A percentile compares a stretch with the other conserved stretches of the same genome.
Conservation (phyloP, 2,329 filamentous ascomycete species). For the Exophiala bonariae region DNA sequence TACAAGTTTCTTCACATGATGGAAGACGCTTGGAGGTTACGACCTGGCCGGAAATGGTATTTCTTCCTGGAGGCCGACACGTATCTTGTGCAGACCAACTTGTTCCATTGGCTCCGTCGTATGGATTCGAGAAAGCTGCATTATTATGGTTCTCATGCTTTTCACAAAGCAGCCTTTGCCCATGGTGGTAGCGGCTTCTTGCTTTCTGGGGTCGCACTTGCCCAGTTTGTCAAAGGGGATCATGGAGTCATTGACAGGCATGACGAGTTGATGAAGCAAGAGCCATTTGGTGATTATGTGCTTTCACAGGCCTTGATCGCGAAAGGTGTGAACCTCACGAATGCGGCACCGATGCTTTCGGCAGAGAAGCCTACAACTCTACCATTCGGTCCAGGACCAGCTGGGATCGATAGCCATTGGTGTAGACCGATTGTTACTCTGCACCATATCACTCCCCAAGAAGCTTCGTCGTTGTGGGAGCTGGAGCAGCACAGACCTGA, state of each 20-base stretch:
- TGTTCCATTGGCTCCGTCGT: slow-evolving; percentile 49
- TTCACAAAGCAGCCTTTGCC: slow-evolving; percentile 48
- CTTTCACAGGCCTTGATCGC: slow-evolving; percentile 51
- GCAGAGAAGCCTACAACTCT: slow-evolving; percentile 56
- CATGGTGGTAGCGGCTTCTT: slow-evolving; percentile 57
- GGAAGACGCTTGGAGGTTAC: slow-evolving; percentile 52
- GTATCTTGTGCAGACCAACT: slow-evolving; percentile 56
- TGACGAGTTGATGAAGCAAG: slow-evolving; percentile 43
- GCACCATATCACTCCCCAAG: slow-evolving; percentile 56
- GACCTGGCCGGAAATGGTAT: slow-evolving; percentile 58
- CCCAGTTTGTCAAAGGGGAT: slow-evolving; percentile 14
- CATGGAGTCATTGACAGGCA: background rate
- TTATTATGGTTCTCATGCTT: slow-evolving; percentile 53
- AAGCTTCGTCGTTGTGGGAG: slow-evolving; percentile 38
- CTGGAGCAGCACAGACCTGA: too few relatives aligned
- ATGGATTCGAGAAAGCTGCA: slow-evolving; percentile 46
- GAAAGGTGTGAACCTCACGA: slow-evolving; percentile 45
- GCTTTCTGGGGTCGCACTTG: slow-evolving; percentile 54
- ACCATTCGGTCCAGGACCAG: slow-evolving; percentile 38
- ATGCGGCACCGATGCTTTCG: slow-evolving; percentile 53
- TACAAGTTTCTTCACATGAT: slow-evolving; percentile 63
- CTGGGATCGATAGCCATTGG: slow-evolving; percentile 45
- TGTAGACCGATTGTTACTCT: slow-evolving; percentile 59
- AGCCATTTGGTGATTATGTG: slow-evolving; percentile 54
- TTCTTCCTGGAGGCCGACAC: slow-evolving; percentile 61